These are phyloP conservation scores for Trichoderma lentiforme DNA, from an alignment of 2,329 filamentous ascomycete species.

Conservation along the genomic window DNA sequence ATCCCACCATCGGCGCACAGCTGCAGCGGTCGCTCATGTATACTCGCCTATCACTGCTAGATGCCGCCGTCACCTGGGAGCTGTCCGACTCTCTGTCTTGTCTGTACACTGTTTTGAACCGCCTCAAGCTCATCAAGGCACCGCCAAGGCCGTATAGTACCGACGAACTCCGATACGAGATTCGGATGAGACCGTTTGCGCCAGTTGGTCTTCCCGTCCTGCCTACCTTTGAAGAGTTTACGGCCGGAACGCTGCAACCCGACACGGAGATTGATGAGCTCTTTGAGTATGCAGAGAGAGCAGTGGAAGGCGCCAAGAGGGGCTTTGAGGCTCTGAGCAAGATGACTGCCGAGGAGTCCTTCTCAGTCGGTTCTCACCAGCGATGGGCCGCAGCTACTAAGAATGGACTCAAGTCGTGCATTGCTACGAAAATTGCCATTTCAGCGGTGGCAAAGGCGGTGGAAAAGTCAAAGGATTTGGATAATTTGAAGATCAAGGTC, in stretches of 20 bases:
- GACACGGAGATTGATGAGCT: conserved; percentile 40
- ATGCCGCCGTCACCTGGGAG: conserved; percentile 61
- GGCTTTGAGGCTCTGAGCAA: conserved; percentile 56
- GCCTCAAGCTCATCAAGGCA: conserved; percentile 51
- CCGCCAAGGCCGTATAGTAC: conserved; percentile 63
- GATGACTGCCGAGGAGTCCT: conserved; percentile 50
- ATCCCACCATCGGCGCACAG: conserved; percentile 39
- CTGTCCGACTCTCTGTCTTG: conserved; percentile 53
- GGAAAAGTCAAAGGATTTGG: conserved; percentile 30
- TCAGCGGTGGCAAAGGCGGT: conserved; percentile 57
- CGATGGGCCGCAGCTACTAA: conserved; percentile 61
- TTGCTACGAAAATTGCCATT: conserved; percentile 65
- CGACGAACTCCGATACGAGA: conserved; percentile 68
- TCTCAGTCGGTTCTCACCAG: conserved; percentile 54
- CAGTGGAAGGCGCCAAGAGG: conserved; percentile 48
- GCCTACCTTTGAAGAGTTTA: conserved; percentile 62
- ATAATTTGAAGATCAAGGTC: conserved; percentile 41
- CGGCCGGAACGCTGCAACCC: conserved; percentile 39
- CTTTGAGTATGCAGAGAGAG: conserved; percentile 44
- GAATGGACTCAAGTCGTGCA: conserved; percentile 64
- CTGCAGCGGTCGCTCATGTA: conserved; percentile 50
- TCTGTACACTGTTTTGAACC: conserved; percentile 64
- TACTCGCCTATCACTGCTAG: conserved; percentile 59
- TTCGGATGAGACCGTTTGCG: conserved; percentile 83
- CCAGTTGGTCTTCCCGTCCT: conserved; percentile 64